Base-by-base conservation (phyloP, 257 asterid species). In the Rhazya stricta region DNA sequence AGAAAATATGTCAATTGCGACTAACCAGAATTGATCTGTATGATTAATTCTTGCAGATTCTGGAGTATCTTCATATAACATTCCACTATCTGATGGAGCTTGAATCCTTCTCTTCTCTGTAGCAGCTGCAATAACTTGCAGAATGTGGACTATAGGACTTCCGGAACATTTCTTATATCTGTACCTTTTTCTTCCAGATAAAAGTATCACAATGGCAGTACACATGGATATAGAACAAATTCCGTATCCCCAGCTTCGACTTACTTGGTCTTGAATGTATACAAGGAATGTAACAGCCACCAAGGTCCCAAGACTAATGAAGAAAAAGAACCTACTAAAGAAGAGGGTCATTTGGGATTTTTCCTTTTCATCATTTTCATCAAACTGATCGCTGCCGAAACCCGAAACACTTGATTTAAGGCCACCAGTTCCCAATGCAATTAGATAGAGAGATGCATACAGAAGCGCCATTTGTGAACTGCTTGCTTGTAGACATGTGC, bases 391-490 rank as follows among this genome's bases (percentile, higher is more conserved):
- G 0, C 86, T 80, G 2, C 88, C 83, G 66, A 86, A 86, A 21
- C 86, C 88, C 1, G 86, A 86, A 15, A 86, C 83, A 27, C 87
- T 84, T 16, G 87, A 80, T 67, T 82, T 80, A 21, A 85, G 68
- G 5, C 89, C 89, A 19, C 90, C 90, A 0, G 87, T 86, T 32
- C 84, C 88, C 6, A 83, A 8, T 56, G 90, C 90, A 37, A 83
- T 84, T 0, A 82, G 76, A 50, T 82, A 84, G 11, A 84, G 71
- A 41, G 85, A 73, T 46, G 73, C 50, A 60, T 78, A 82, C 9
- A 84, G 58, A 34, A 78, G 58, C n/a, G 69, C 73, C 82, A 86
- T 83, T 73, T 86, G 91, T 46, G 68, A 73, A 18, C 58, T 36
- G 27, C 70, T 84, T 4, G 88, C 88, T 72, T 74, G 82, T 77